Percentiles rank a stretch among this genome's conserved stretches.
phyloP scores from a whole-genome alignment of 192 early-diverging fungal genomes.

The Coemansia sp. region DNA sequence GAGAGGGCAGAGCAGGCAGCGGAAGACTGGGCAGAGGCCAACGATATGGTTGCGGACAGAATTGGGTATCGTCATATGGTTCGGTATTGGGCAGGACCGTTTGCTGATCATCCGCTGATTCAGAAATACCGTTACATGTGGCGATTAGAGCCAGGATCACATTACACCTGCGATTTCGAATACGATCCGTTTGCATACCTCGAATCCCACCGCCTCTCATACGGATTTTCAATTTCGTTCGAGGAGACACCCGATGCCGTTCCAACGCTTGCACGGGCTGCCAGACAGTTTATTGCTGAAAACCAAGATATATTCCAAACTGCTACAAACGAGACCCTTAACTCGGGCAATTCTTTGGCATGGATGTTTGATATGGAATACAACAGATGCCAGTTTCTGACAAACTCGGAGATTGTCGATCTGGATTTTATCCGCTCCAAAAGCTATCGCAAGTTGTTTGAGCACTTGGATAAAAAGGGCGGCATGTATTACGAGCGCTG shows the following conservation, averaged over 20 bases:
- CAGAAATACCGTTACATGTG: constrained; percentile 16
- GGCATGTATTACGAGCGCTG: constrained; percentile 58
- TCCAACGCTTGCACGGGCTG: constrained; percentile 2
- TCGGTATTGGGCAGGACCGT: constrained; percentile 29
- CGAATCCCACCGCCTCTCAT: neutral
- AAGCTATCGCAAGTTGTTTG: constrained; percentile 58
- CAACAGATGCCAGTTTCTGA: constrained; percentile 69
- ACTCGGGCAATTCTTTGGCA: constrained; percentile 11
- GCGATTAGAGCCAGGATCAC: constrained; percentile 39
- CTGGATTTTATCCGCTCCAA: constrained; percentile 64
- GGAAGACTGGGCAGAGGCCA: constrained; percentile 6
- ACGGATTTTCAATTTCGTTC: constrained; percentile 30
- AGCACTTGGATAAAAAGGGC: constrained; percentile 51
- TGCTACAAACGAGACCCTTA: neutral
- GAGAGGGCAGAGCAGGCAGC: constrained; percentile 7
- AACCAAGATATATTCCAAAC: neutral
- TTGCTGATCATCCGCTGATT: constrained; percentile 26
- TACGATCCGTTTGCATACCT: constrained; percentile 29
- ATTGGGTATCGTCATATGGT: constrained; percentile 25
- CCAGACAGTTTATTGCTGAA: neutral
- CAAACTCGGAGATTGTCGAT: constrained; percentile 80
- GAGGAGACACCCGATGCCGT: constrained; percentile 16
- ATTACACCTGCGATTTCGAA: constrained; percentile 39
- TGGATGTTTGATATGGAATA: constrained; percentile 26
- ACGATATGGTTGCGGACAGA: constrained; percentile 1